Percentiles rank a stretch among this genome's conserved stretches.
Evolutionary conservation across 2,329 filamentous ascomycete species (phyloP).

Genomic region (Xylariaceae sp.): DNA sequence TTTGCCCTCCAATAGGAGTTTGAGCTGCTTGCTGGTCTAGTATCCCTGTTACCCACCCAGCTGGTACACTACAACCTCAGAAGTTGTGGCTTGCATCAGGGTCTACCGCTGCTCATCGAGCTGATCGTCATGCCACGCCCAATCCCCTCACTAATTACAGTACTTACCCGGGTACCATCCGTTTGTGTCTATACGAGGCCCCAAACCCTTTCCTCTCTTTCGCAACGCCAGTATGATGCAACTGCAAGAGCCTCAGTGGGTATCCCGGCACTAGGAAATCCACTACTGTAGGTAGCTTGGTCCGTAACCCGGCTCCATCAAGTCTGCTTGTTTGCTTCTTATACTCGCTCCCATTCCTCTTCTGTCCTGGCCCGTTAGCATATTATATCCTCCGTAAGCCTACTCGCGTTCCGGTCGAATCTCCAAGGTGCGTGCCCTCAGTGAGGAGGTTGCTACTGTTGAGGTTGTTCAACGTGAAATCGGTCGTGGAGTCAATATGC

Average conservation of each 20-base stretch:
- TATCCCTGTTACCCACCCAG: slow-evolving; percentile 16
- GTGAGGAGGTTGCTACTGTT: neutral
- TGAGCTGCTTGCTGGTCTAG: slow-evolving; percentile 18
- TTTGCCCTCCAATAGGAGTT: slow-evolving; percentile 8
- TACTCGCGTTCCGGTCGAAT: too few species aligned
- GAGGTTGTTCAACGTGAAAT: neutral
- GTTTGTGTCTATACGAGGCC: too few species aligned
- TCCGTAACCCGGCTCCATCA: too few species aligned
- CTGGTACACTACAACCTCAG: slow-evolving; percentile 15
- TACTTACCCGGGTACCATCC: too few species aligned
- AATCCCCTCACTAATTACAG: slow-evolving; percentile 9
- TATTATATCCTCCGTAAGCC: neutral
- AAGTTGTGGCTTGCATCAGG: slow-evolving; percentile 19
- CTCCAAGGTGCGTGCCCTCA: too few species aligned
- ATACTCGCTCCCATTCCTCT: too few species aligned
- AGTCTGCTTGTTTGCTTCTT: too few species aligned
- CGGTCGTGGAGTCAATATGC: slow-evolving; percentile 33
- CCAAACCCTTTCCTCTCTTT: too few species aligned
- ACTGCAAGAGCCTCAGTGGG: too few species aligned
- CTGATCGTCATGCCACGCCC: slow-evolving; percentile 7
- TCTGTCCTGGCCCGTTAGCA: neutral
- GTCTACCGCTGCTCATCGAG: slow-evolving; percentile 6
- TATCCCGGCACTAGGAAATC: too few species aligned
- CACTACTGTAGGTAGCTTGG: too few species aligned
- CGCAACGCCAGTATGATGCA: too few species aligned